Base-by-base conservation (phyloP, 192 early-diverging fungal species). In the Coemansia sp. region DNA sequence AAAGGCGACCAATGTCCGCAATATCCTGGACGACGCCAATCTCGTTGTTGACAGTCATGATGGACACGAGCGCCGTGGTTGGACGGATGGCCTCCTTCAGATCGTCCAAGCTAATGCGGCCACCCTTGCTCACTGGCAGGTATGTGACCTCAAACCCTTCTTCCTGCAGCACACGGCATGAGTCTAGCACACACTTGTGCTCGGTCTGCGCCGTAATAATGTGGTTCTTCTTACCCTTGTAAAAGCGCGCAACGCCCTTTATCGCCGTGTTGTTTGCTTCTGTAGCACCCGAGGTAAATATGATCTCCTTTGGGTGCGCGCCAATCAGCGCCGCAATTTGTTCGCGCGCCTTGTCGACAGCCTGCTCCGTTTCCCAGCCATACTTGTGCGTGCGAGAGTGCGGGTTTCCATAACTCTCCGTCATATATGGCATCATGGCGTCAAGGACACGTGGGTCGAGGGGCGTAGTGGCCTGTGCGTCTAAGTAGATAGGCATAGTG, bases 31-130 rank as follows among this genome's bases (percentile, higher is more conserved):
- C 85, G 13, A 98, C 93, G 49, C 95, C 95, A 66, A 98, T 98
- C 72, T 98, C 95, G 73, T 98, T 98, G 67, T 98, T 98, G 23
- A 98, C 93, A 6, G 92, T 81, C 95, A 98, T 98, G 61, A 95
- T 85, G 5, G 92, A 95, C 19, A 95, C 91, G 45, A 98, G 65
- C 8, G 83, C 81, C 11, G 95, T 98, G 29, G 93, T 91, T 4
- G 91, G 91, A 3, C 91, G 85, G 42, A 96, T 91, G 6, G 92
- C 87, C 32, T 81, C 81, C 65, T 88, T 85, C 21, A 98, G 74
- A 3, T 82, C 71, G 52, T 89, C 82, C 61, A 98, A 60, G 70
- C 88, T 86, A 26, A 98, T 83, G 32, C 91, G 55, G 4, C 95
- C 95, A 52, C 91, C 91, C 43, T 79, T 64, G 57, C 82, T 65